A percentile compares a stretch with the other conserved stretches of the same genome.
These are phyloP conservation scores for Ilyonectria robusta DNA, from an alignment of 2,329 filamentous ascomycete species.

Conservation along the genomic window DNA sequence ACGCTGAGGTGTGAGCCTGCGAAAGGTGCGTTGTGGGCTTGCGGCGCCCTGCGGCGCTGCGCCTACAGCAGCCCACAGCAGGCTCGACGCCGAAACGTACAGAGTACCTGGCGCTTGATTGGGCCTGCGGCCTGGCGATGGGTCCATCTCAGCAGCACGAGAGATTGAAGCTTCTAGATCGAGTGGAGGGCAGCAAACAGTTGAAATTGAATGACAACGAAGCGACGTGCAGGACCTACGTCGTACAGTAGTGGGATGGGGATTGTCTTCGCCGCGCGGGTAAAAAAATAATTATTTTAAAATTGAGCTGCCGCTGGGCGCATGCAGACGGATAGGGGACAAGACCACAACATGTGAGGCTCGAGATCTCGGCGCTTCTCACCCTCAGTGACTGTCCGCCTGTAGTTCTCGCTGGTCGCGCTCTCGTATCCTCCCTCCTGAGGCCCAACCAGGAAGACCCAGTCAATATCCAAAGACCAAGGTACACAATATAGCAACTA, in stretches of 20 bases:
- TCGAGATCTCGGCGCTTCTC: constrained; percentile 20
- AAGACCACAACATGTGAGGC: constrained; percentile 11
- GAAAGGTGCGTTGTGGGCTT: constrained; percentile 31
- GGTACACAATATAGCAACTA: constrained; percentile 9
- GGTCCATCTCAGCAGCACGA: constrained; percentile 44
- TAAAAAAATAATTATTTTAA: constrained; percentile 11
- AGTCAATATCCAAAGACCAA: constrained; percentile 19
- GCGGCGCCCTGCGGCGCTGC: constrained; percentile 35
- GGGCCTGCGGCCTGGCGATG: constrained; percentile 31
- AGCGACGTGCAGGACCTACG: constrained; percentile 28
- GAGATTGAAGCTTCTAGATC: constrained; percentile 45
- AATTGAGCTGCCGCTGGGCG: constrained; percentile 21
- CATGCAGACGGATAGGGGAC: constrained; percentile 19
- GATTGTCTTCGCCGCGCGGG: constrained; percentile 28
- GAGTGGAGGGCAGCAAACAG: constrained; percentile 43
- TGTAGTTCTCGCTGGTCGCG: constrained; percentile 12
- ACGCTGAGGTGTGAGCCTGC: constrained; percentile 24
- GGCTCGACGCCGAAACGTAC: constrained; percentile 26
- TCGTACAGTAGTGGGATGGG: constrained; percentile 45
- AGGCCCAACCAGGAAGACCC: constrained; percentile 22
- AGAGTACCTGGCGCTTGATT: constrained; percentile 41
- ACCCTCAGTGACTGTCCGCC: constrained; percentile 22
- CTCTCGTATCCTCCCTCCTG: constrained; percentile 14
- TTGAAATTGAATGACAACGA: constrained; percentile 29
- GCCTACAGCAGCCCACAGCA: constrained; percentile 23